Evolutionary conservation across 495 filamentous ascomycete species (phyloP).

Genomic region (Umbilicaria muhlenbergii): DNA sequence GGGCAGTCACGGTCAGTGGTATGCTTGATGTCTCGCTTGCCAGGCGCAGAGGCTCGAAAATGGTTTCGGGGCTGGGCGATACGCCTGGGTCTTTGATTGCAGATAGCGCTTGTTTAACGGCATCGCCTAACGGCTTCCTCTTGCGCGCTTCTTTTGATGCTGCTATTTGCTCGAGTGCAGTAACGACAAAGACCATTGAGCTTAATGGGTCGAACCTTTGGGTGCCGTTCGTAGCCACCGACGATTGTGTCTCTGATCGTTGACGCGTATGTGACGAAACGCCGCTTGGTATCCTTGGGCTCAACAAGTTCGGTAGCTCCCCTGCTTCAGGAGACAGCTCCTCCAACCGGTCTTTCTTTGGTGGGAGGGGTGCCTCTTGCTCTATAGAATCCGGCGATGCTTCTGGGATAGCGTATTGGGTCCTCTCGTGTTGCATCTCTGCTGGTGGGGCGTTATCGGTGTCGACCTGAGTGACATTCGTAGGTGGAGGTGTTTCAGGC

Average conservation of each 20-base stretch:
- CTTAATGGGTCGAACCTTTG: slow-evolving; percentile 49
- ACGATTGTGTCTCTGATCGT: slow-evolving; percentile 44
- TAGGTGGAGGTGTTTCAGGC: no score
- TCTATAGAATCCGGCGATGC: background rate
- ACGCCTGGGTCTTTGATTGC: slow-evolving; percentile 67
- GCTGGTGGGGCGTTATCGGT: background rate
- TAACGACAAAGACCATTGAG: slow-evolving; percentile 88
- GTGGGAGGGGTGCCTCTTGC: slow-evolving; percentile 3
- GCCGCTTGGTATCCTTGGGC: slow-evolving; percentile 3
- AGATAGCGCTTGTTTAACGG: slow-evolving; percentile 62
- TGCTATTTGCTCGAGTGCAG: slow-evolving; percentile 78
- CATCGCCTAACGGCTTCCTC: slow-evolving; percentile 63
- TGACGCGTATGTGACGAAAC: slow-evolving; percentile 17
- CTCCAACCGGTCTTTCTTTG: slow-evolving; percentile 8
- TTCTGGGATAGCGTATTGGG: background rate
- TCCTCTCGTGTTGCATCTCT: background rate
- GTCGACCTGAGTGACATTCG: background rate
- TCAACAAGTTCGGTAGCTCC: slow-evolving; percentile 4
- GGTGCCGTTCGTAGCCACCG: slow-evolving; percentile 35
- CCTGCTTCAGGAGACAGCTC: background rate
- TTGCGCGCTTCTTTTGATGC: slow-evolving; percentile 74
- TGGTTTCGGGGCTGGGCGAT: slow-evolving; percentile 66
- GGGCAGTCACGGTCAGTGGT: slow-evolving; percentile 68
- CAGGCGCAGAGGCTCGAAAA: slow-evolving; percentile 80
- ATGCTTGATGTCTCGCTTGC: slow-evolving; percentile 75